These are phyloP conservation scores for Sonneratia alba DNA, from an alignment of 345 rosid genomes.

Conservation along the genomic window DNA sequence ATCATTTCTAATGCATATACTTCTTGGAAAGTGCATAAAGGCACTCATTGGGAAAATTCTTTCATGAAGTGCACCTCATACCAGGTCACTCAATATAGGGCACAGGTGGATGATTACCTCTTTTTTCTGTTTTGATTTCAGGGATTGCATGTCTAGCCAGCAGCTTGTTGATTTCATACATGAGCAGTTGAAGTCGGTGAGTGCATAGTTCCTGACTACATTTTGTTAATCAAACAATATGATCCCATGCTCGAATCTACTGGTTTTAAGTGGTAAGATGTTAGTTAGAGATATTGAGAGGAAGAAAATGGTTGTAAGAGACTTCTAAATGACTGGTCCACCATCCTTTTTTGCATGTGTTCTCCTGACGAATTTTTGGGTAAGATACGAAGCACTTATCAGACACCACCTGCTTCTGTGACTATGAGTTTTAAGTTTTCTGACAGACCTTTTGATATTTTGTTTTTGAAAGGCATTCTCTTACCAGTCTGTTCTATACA, in stretches of 20 bases:
- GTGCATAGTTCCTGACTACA: slow-evolving; percentile 1
- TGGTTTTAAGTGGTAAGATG: background rate
- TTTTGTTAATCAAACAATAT: background rate
- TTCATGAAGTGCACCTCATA: too few species aligned
- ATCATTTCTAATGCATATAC: too few species aligned
- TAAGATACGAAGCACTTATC: background rate
- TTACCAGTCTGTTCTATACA: slow-evolving; percentile 18
- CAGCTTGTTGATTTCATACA: slow-evolving; percentile 89
- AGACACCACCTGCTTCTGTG: too few species aligned
- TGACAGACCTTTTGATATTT: too few species aligned
- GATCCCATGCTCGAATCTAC: background rate
- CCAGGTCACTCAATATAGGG: too few species aligned
- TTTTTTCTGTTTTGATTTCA: slow-evolving; percentile 22
- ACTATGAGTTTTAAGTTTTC: background rate
- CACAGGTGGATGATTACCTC: too few species aligned
- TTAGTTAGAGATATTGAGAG: background rate
- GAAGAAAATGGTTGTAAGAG: background rate
- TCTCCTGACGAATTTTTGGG: background rate
- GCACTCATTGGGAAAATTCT: too few species aligned
- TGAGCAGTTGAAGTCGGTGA: slow-evolving; percentile 56
- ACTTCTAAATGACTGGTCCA: background rate
- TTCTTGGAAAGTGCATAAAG: too few species aligned
- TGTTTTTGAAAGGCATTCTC: background rate
- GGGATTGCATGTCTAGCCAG: slow-evolving; percentile 99
- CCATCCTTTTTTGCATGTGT: background rate